These are phyloP conservation scores for Mortierella claussenii DNA, from an alignment of 192 early-diverging fungal species.

Conservation along the genomic window DNA sequence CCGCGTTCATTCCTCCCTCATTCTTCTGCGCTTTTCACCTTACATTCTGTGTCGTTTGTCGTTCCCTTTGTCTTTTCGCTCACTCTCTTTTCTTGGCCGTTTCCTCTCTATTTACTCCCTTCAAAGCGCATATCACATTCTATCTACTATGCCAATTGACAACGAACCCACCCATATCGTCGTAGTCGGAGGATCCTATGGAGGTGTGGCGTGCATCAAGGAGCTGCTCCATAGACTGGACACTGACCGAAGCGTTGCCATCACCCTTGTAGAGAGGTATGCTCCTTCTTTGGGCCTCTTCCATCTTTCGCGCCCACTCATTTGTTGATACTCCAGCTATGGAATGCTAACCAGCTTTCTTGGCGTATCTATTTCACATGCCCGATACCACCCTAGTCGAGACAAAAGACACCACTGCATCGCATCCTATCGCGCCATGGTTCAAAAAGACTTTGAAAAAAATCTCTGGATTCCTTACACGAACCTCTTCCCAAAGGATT, in stretches of 20 bases:
- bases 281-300: neutral
- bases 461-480: slow-evolving; percentile 60
- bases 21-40: too few species aligned
- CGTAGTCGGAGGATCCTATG: slow-evolving; percentile 61
- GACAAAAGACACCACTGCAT: slow-evolving; percentile 61
- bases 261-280: slow-evolving; percentile 63
- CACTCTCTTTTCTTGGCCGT: too few species aligned
- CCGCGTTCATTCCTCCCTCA: too few species aligned
- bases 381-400: slow-evolving; percentile 40
- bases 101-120: too few species aligned
- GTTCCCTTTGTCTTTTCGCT: too few species aligned
- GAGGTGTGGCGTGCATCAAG: slow-evolving; percentile 58
- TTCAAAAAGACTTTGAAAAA: slow-evolving; percentile 58
- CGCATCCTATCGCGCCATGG: slow-evolving; percentile 60
- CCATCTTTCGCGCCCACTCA: too few species aligned
- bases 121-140: too few species aligned
- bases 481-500: slow-evolving; percentile 50
- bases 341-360: too few species aligned
- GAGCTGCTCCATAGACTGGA: slow-evolving; percentile 21
- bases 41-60: too few species aligned
- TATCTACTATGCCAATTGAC: too few species aligned
- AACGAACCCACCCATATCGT: slow-evolving; percentile 50
- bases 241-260: slow-evolving; percentile 50
- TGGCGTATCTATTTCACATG: too few species aligned
- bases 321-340: too few species aligned